Conservation (phyloP, 2,329 filamentous ascomycete genomes). For the Hymenoscyphus fructigenus region DNA sequence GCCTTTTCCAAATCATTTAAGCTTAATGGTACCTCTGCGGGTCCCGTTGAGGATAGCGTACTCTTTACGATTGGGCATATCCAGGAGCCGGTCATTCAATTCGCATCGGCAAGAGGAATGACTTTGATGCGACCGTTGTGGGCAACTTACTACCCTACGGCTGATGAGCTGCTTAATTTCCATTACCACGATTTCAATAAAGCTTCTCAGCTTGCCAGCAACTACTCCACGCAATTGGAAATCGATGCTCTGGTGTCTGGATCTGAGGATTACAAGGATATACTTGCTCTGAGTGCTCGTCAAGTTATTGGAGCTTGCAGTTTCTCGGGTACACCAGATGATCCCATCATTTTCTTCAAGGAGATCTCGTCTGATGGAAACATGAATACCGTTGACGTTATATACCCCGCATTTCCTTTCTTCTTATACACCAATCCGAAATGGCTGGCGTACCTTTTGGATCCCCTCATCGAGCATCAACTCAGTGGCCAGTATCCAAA, state of each 20-base stretch:
- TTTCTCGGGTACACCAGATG: conserved; percentile 70
- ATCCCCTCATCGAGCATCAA: conserved; percentile 79
- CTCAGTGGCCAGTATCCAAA: conserved; percentile 82
- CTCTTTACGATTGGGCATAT: conserved; percentile 76
- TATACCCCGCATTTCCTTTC: conserved; percentile 83
- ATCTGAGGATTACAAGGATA: conserved; percentile 73
- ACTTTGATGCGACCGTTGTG: conserved; percentile 79
- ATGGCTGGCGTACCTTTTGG: conserved; percentile 76
- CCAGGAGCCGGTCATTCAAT: conserved; percentile 78
- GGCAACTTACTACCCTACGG: conserved; percentile 68
- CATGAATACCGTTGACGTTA: conserved; percentile 82
- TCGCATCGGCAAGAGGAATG: conserved; percentile 71
- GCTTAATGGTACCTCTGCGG: conserved; percentile 40
- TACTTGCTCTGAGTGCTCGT: conserved; percentile 73
- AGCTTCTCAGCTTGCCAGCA: conserved; percentile 62
- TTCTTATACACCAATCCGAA: conserved; percentile 81
- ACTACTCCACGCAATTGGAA: conserved; percentile 71
- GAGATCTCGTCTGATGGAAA: conserved; percentile 86
- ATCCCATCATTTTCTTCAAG: conserved; percentile 76
- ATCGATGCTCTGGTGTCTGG: conserved; percentile 72
- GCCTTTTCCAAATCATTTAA: conserved; percentile 70
- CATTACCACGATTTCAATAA: conserved; percentile 74
- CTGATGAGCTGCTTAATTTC: conserved; percentile 66
- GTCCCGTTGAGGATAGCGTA: conserved; percentile 49
- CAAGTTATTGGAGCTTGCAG: conserved; percentile 78